These are phyloP conservation scores for Raphidocelis subcapitata DNA, from an alignment of 139 green algal genomes.

Conservation along the genomic window DNA sequence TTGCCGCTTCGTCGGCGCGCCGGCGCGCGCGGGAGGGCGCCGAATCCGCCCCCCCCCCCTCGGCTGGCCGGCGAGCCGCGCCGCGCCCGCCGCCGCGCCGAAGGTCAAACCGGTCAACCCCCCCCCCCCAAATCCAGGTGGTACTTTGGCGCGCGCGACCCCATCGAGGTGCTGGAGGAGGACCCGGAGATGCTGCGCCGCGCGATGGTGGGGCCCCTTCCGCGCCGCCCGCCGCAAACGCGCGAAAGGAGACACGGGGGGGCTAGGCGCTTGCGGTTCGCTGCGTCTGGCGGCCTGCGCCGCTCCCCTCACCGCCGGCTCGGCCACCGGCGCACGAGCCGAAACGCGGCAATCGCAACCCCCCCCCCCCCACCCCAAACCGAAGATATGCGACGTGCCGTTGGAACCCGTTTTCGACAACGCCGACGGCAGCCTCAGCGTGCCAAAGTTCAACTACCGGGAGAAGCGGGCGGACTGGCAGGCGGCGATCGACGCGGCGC, in stretches of 20 bases:
- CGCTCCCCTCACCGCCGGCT: neutral
- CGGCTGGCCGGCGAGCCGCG: too few species aligned
- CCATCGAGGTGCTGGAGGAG: slow-evolving; percentile 34
- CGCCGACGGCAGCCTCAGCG: slow-evolving; percentile 16
- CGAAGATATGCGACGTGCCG: slow-evolving; percentile 36
- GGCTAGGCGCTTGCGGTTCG: neutral
- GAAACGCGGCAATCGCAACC: neutral
- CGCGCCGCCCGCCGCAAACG: neutral
- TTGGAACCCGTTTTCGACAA: slow-evolving; percentile 43
- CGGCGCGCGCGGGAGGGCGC: too few species aligned
- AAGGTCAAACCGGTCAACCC: too few species aligned
- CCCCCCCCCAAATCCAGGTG: too few species aligned
- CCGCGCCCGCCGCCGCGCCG: too few species aligned
- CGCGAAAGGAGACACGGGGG: neutral
- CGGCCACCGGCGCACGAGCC: neutral
- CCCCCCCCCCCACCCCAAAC: neutral
- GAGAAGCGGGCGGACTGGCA: slow-evolving; percentile 44
- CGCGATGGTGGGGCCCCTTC: slow-evolving; percentile 25
- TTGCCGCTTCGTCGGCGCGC: too few species aligned
- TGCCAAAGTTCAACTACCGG: slow-evolving; percentile 35
- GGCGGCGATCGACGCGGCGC: slow-evolving; percentile 32
- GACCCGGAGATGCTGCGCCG: slow-evolving; percentile 39
- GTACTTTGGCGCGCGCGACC: slow-evolving; percentile 30
- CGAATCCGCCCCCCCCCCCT: too few species aligned
- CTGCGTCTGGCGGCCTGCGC: neutral